Base-by-base conservation (phyloP, 108 stramenopile species). In the Nitzschia sp. region DNA sequence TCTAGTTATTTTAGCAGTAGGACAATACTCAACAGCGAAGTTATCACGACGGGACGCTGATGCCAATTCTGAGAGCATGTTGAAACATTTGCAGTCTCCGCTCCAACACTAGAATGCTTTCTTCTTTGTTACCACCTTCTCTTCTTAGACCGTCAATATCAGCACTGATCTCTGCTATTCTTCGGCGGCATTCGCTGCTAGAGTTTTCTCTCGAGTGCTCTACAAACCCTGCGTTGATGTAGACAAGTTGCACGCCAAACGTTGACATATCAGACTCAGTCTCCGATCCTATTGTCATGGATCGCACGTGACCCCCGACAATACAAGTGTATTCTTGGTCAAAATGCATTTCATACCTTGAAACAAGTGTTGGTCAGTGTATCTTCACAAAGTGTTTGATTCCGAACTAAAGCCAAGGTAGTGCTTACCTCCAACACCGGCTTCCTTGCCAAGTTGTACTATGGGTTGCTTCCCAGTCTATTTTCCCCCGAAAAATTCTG, bases 381-480 rank as follows among this genome's bases (percentile, higher is more conserved):
- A 34, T 34, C 29, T 34, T 34, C 29, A 34, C 29, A 34, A 34
- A 5, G 29, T 34, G 29, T 5, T 34, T 1, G 29, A 34, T 34
- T 34, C 3, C 3, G 5, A 34, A 34, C 29, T 34, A 34, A 5
- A 34, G 29, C 5, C 5, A 5, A 1, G 2, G 5, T 26, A 17
- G 3, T 14, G 26, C 51, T 10, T 34, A 65, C 64, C 56, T 57
- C 89, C 89, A 90, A 39, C 67, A 67, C 3, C 54, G 63, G 24
- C 62, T 71, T 14, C 80, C 80, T 41, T 80, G 81, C 90, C 90
- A 91, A 10, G 83, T 82, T 14, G 90, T 86, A 7, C 80, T 77
- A 68, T 68, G 78, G 12, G 76, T 75, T 40, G 80, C 61, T 48
- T 75, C 43, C 90, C 90, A 91, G 37, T 65, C 59, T 51, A 91